Evolutionary conservation across 2,329 filamentous ascomycete species (phyloP).

Genomic region (Alternaria sp.): DNA sequence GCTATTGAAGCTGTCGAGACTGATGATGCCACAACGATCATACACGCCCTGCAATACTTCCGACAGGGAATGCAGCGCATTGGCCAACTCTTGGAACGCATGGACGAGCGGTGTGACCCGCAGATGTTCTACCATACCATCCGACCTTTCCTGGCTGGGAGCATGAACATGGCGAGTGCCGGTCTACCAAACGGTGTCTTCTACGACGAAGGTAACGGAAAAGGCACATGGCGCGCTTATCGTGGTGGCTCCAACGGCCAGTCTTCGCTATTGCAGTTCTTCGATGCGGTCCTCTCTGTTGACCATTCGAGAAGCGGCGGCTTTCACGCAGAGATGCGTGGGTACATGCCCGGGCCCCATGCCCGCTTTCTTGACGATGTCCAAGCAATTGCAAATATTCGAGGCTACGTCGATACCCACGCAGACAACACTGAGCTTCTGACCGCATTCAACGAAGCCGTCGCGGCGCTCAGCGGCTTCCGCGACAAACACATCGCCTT

Average conservation of each 20-base stretch:
- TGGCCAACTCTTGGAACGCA: conserved; percentile 53
- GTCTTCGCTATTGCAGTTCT: conserved; percentile 61
- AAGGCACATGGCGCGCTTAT: conserved; percentile 58
- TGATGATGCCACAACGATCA: conserved; percentile 48
- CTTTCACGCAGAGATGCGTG: conserved; percentile 56
- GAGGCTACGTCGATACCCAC: conserved; percentile 51
- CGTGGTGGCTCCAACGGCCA: conserved; percentile 63
- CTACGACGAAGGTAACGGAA: conserved; percentile 58
- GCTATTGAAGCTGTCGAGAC: conserved; percentile 55
- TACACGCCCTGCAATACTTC: conserved; percentile 50
- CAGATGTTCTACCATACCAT: conserved; percentile 60
- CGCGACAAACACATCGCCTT: conserved; percentile 61
- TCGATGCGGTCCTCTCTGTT: conserved; percentile 60
- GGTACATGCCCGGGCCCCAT: conserved; percentile 62
- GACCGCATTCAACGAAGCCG: conserved; percentile 55
- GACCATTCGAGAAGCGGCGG: conserved; percentile 53
- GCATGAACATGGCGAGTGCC: conserved; percentile 60
- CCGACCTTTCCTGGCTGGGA: conserved; percentile 60
- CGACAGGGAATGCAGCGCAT: conserved; percentile 52
- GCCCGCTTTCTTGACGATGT: conserved; percentile 58
- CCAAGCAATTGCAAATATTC: conserved; percentile 54
- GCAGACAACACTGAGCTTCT: conserved; percentile 44
- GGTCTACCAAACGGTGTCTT: conserved; percentile 60
- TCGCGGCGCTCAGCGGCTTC: conserved; percentile 55
- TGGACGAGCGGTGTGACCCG: conserved; percentile 59